These are phyloP conservation scores for Babesia ovata DNA, from an alignment of 169 alveolate species.

Conservation along the genomic window DNA sequence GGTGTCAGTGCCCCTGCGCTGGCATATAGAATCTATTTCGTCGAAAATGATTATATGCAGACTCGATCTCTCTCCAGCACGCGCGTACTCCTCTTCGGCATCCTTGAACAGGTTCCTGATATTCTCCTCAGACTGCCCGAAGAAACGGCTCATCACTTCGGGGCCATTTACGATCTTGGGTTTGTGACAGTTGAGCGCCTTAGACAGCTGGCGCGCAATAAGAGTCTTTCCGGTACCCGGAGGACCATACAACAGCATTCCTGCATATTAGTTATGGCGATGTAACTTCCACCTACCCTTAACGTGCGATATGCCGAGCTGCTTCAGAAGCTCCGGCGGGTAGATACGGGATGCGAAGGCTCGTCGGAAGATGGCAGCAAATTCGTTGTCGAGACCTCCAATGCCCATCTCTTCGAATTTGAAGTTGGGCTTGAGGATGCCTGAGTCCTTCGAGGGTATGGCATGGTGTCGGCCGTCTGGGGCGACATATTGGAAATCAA, in stretches of 20 bases:
- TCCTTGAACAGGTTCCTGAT: conserved; percentile 95
- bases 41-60: conserved; percentile 98
- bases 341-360: conserved; percentile 99
- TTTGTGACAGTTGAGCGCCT: conserved; percentile 92
- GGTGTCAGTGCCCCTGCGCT: conserved; percentile 92
- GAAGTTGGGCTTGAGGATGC: conserved; percentile 80
- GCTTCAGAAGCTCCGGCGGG: conserved; percentile 95
- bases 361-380: conserved; percentile 97
- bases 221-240: conserved; percentile 99
- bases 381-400: conserved; percentile 92
- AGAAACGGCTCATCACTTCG: conserved; percentile 93
- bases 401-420: conserved; percentile 91
- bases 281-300: conserved; percentile 77
- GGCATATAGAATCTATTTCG: conserved; percentile 99
- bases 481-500: conserved; percentile 48
- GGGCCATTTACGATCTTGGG: conserved; percentile 93
- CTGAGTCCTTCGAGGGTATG: conserved; percentile 33
- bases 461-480: conserved; percentile 54
- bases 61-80: conserved; percentile 92
- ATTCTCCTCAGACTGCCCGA: conserved; percentile 98
- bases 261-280: conserved; percentile 37
- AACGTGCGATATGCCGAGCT: conserved; percentile 97
- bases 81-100: conserved; percentile 94
- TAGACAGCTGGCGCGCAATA: conserved; percentile 99
- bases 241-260: conserved; percentile 98